Evolutionary conservation across 169 alveolate genomes (phyloP), one percentile per base, ranked within the genome.

Genomic region (Condylostoma magnum): DNA sequence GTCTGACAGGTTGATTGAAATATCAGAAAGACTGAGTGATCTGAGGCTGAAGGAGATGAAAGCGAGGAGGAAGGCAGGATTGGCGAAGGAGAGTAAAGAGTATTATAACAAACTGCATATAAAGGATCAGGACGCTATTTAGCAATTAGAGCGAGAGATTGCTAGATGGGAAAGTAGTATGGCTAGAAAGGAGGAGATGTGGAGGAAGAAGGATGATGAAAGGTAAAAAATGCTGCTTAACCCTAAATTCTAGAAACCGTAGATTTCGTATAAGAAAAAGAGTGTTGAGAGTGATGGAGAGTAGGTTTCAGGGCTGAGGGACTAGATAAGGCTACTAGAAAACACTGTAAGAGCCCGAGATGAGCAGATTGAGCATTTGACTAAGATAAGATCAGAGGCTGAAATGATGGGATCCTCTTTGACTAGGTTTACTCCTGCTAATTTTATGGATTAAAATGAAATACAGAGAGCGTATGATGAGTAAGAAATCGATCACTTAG

Each of bases 151-250:
- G 38, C 82, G 69, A 25, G 50, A 79, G 52, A 53, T 79, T 18
- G 77, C 91, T 0, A 76, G 44, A 4, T 34, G 44, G 30, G 91
- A 84, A 43, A 28, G 70, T n/a, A 60, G 50, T 30, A 18, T 84
- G 50, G 83, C 76, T 52, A 46, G 70, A 38, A 63, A 67, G 31
- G 87, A 79, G 37, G 91, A 79, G 43, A 80, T 68, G 22, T 79
- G 67, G 75, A 30, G 91, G 6, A 63, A 34, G 48, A 63, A 30
- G 15, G 91, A 67, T 46, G 80, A 76, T 31, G 91, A 84, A 27
- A 44, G 83, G 41, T 67, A 74, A 67, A 75, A 57, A 72, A 67
- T 34, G 50, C 79, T 84, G 70, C 82, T 84, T 43, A 31, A 52
- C 34, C 72, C 77, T 8, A 72, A 75, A 50, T 67, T 55, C 63